A percentile compares a stretch with the other conserved stretches of the same genome.
phyloP scores from a whole-genome alignment of 2,329 filamentous ascomycete genomes.

The Pseudopithomyces chartarum region DNA sequence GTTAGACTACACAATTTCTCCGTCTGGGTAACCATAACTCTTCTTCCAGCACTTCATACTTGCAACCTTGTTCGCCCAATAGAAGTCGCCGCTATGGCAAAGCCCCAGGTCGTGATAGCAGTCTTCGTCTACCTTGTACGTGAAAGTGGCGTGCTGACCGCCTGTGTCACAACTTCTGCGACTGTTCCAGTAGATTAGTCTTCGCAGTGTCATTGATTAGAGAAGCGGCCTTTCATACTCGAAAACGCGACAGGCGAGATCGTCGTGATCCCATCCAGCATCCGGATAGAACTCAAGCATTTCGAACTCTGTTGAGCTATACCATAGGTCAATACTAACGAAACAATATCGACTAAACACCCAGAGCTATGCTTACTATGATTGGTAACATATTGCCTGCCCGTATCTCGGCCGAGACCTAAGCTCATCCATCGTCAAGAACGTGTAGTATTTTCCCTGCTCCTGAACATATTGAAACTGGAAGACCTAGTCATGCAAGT shows the following conservation, averaged over 20 bases:
- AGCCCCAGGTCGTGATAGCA: background rate
- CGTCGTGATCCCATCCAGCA: background rate
- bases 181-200: background rate
- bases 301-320: background rate
- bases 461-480: background rate
- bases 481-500: background rate
- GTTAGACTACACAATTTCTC: too few relatives aligned
- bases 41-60: background rate
- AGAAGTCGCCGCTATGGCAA: background rate
- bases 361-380: background rate
- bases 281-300: background rate
- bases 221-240: background rate
- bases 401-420: background rate
- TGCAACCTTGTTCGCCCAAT: background rate
- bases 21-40: too few relatives aligned
- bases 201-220: background rate
- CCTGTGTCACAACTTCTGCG: background rate
- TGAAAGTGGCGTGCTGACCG: background rate
- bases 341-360: too few relatives aligned
- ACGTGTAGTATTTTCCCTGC: conserved; percentile 2
- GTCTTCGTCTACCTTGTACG: background rate
- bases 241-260: background rate
- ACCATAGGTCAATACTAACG: background rate
- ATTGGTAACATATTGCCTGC: background rate
- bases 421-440: conserved; percentile 13